Evolutionary conservation across 225 moss, liverwort and hornwort genomes (phyloP).

Genomic region (Polytrichum formosum): DNA sequence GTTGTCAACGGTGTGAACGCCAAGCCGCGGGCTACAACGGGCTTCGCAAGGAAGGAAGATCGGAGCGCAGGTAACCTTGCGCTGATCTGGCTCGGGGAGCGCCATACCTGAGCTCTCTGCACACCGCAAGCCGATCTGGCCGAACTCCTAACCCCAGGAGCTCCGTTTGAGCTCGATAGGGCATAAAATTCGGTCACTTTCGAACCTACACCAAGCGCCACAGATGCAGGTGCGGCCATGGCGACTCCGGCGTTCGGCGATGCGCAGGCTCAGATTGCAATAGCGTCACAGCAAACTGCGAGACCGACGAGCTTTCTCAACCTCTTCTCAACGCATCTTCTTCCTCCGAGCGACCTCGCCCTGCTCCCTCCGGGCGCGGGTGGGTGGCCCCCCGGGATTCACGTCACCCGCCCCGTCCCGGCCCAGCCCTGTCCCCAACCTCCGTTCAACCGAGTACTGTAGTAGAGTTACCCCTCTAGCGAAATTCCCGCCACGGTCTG

Average conservation of each 20-base stretch:
- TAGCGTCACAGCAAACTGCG: no score
- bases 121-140: not conserved
- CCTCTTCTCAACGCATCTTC: not conserved
- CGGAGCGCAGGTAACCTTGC: slow-evolving; percentile 37
- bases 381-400: no score
- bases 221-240: slow-evolving; percentile 21
- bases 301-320: no score
- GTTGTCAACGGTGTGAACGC: slow-evolving; percentile 16
- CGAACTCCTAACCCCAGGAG: slow-evolving; percentile 26
- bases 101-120: slow-evolving; percentile 16
- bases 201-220: slow-evolving; percentile 25
- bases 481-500: no score
- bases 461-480: no score
- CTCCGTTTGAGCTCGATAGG: slow-evolving; percentile 1
- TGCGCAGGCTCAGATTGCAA: no score
- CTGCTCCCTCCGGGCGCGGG: no score
- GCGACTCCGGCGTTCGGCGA: not conserved
- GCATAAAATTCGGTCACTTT: not conserved
- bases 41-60: slow-evolving; percentile 46
- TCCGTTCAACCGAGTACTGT: no score
- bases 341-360: not conserved
- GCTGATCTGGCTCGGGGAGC: slow-evolving; percentile 36
- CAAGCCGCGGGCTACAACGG: slow-evolving; percentile 18
- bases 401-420: no score
- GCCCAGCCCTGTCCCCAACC: no score